Percentiles rank a stretch among this genome's conserved stretches.
Evolutionary conservation across 345 rosid species (phyloP).

Genomic region (Cochlearia excelsa): DNA sequence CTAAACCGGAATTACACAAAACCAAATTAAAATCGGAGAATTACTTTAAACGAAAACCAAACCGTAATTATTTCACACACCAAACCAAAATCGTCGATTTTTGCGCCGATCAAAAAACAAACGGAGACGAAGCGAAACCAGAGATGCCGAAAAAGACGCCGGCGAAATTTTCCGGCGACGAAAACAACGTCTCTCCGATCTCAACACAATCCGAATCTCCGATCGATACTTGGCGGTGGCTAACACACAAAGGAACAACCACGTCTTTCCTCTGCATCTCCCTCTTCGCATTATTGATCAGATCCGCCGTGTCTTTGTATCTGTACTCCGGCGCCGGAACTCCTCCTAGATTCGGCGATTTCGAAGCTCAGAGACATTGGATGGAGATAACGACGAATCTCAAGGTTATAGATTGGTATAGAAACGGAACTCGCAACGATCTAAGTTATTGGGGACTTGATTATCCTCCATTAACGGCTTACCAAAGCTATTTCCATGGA

Average conservation of each 20-base stretch:
- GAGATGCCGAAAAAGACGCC: conserved; percentile 30
- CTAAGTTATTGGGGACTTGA: conserved; percentile 94
- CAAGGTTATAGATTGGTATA: conserved; percentile 64
- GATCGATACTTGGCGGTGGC: conserved; percentile 43
- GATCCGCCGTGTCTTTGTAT: conserved; percentile 64
- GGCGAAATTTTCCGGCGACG: conserved; percentile 29
- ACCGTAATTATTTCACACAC: neutral
- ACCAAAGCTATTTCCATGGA: conserved; percentile 87
- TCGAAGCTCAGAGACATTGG: conserved; percentile 97
- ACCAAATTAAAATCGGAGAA: too few relatives aligned
- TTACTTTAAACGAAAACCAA: too few relatives aligned
- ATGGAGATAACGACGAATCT: conserved; percentile 94
- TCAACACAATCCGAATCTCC: neutral
- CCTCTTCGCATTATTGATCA: conserved; percentile 63
- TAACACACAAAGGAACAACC: conserved; percentile 42
- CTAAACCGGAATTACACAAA: too few relatives aligned
- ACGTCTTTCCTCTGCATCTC: conserved; percentile 51
- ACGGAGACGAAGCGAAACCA: neutral
- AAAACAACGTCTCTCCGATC: neutral
- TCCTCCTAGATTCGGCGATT: conserved; percentile 87
- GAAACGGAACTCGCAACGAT: conserved; percentile 63
- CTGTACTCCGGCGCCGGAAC: conserved; percentile 79
- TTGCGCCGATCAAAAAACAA: neutral
- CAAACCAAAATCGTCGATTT: neutral
- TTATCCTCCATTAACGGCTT: conserved; percentile 96